phyloP scores from a whole-genome alignment of 768 basidiomycete species.

The Lactarius hengduanensis region DNA sequence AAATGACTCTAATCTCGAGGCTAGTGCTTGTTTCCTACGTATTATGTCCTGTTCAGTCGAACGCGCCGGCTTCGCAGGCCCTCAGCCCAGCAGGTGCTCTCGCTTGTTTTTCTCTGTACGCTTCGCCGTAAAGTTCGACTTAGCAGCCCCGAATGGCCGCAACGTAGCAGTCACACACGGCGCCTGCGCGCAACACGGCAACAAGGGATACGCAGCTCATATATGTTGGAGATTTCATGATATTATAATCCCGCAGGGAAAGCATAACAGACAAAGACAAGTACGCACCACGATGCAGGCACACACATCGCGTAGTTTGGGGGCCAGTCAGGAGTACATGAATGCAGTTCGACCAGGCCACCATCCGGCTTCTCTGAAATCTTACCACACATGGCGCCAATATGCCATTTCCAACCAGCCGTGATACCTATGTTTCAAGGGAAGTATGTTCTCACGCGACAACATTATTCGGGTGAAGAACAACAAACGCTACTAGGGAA shows the following conservation, averaged over 20 bases:
- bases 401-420: neutral
- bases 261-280: neutral
- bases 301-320: neutral
- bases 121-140: no score
- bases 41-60: no score
- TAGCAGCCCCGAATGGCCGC: no score
- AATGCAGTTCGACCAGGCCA: neutral
- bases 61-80: no score
- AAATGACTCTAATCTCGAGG: no score
- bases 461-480: neutral
- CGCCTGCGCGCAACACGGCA: neutral
- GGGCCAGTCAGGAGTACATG: no score
- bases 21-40: no score
- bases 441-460: neutral
- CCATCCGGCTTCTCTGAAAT: neutral
- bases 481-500: neutral
- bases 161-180: no score
- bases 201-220: neutral
- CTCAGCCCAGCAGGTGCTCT: no score
- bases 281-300: neutral
- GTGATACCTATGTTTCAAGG: no score
- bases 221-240: no score
- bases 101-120: no score
- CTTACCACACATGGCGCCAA: neutral
- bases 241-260: neutral